A percentile compares a stretch with the other conserved stretches of the same genome.
Conservation (phyloP, 345 rosid genomes). For the Noccaea bulbosa region DNA sequence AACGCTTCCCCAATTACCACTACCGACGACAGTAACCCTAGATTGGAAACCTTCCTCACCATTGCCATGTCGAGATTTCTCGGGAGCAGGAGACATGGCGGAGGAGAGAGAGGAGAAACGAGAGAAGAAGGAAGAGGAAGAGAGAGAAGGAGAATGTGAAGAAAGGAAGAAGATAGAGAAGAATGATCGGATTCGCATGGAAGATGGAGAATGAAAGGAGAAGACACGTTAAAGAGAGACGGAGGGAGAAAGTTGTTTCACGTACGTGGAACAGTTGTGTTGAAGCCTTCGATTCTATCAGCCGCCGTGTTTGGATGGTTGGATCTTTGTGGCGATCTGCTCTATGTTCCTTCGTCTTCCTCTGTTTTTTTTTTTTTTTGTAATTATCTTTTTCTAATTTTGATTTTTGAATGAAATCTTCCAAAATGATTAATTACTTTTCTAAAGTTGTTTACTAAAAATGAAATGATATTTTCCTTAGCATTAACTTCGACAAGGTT, state of each 20-base stretch:
- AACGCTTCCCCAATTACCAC: constrained; percentile 99
- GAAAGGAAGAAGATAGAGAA: constrained; percentile 34
- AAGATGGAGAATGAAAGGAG: constrained; percentile 36
- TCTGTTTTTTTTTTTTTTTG: too few relatives aligned
- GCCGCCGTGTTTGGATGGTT: too few relatives aligned
- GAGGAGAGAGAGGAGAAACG: constrained; percentile 39
- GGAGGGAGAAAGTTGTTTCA: too few relatives aligned
- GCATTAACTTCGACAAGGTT: too few relatives aligned
- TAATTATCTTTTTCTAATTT: too few relatives aligned
- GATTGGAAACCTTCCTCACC: constrained; percentile 43
- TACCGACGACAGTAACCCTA: constrained; percentile 83
- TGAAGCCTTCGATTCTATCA: too few relatives aligned
- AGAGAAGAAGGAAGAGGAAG: neutral
- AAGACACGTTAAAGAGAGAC: constrained; percentile 27
- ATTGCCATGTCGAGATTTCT: constrained; percentile 20
- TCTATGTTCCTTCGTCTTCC: too few relatives aligned
- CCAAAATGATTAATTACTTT: too few relatives aligned
- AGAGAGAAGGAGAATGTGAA: neutral
- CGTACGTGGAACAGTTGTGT: constrained; percentile 10
- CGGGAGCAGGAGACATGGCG: constrained; percentile 48
- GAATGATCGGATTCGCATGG: constrained; percentile 39
- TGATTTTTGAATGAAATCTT: too few relatives aligned
- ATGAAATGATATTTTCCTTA: too few relatives aligned
- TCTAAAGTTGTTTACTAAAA: too few relatives aligned
- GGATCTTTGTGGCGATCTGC: too few relatives aligned